Evolutionary conservation across 768 basidiomycete genomes (phyloP).

Genomic region (Amylocystis lapponica): DNA sequence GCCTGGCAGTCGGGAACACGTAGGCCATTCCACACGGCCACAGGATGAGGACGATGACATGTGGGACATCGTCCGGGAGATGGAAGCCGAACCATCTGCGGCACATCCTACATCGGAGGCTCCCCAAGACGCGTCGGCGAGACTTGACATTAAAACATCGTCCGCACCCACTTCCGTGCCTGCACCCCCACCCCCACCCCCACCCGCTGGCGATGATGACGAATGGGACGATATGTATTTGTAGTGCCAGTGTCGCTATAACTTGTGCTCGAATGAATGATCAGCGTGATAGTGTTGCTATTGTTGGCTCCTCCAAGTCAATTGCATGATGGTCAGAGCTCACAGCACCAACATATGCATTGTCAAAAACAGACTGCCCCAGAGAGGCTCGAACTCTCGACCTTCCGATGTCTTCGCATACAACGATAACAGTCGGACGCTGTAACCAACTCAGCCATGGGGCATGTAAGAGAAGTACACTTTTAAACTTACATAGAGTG

Average conservation of each 20-base stretch:
- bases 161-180: no score
- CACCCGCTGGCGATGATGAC: no score
- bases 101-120: background rate
- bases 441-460: constrained; percentile 77
- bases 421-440: constrained; percentile 63
- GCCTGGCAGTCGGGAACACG: constrained; percentile 2
- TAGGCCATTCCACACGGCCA: constrained; percentile 5
- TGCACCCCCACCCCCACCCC: no score
- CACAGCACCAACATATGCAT: background rate
- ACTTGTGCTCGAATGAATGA: no score
- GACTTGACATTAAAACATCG: no score
- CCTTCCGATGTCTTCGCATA: constrained; percentile 10
- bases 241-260: constrained; percentile 10
- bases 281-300: background rate
- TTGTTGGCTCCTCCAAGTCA: constrained; percentile 3
- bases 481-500: no score
- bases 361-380: constrained; percentile 34
- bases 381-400: constrained; percentile 50
- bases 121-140: no score
- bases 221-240: constrained; percentile 67
- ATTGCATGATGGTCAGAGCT: constrained; percentile 6
- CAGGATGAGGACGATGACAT: constrained; percentile 56
- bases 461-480: constrained; percentile 39
- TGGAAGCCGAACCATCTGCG: constrained; percentile 34
- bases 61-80: constrained; percentile 63